Evolutionary conservation across 768 basidiomycete genomes (phyloP), one percentile per base, ranked within the genome.

Genomic region (Strobilomyces dryophilus): DNA sequence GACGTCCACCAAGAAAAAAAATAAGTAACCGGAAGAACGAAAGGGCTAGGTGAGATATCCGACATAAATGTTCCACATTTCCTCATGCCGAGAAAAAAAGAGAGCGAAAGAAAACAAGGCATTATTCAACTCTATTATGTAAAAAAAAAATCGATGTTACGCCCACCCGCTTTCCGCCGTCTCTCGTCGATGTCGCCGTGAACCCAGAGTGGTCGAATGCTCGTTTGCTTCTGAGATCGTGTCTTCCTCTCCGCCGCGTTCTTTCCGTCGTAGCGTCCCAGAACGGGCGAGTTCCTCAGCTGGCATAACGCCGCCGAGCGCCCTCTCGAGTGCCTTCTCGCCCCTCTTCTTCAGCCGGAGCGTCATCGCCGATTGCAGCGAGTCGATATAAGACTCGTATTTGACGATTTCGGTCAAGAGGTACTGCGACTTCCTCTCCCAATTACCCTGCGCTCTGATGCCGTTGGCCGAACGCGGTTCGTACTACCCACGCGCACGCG

Each of bases 371-470:
- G 76, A 72, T 66, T 87, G 82, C 29, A 99, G 78, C 7, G 93
- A 90, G 58, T 95, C 93, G 51, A 95, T 87, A 68, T 99, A 99
- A 15, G 89, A 89, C 49, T 92, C 85, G 70, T 98, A 98, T 69
- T 98, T 98, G 66, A 93, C 90, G 39, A 92, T 90, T 73, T 99
- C 95, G 9, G 88, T 82, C 49, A 94, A 77, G 44, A 98, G 74
- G 67, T 91, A 91, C 63, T 91, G 85, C 3, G 90, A 92, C 66
- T 89, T 95, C 66, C 83, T 87, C 72, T 91, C 89, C 92, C 94
- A 98, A 66, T 99, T 99, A 55, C 80, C 79, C 60, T 82, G 78
- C 1, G 97, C 86, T 71, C 86, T 98, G 59, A 76, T 62, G 1
- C 80, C 79, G 65, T 89, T 93, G 21, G 83, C 66, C 21, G 90